phyloP scores from a whole-genome alignment of 768 basidiomycete species.

The Rubroboletus pulcherrimus region DNA sequence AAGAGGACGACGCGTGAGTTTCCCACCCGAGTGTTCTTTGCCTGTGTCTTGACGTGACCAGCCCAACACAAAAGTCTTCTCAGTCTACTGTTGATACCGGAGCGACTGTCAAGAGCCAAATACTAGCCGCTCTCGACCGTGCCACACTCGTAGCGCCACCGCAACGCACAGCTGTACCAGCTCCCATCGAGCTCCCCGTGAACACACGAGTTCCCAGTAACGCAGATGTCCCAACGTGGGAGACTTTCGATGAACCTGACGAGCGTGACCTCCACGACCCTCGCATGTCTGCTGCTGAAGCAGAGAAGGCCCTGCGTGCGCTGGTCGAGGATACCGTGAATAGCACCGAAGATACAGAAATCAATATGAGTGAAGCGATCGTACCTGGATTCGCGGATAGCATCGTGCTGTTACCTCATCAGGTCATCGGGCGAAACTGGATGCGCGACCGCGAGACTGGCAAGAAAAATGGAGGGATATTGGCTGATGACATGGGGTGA shows the following conservation, averaged over 20 bases:
- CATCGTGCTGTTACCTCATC: conserved; percentile 78
- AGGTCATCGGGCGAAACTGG: conserved; percentile 82
- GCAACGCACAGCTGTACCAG: conserved; percentile 27
- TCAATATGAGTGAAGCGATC: conserved; percentile 62
- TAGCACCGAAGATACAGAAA: conserved; percentile 40
- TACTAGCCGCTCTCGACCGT: conserved; percentile 25
- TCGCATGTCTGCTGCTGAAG: conserved; percentile 47
- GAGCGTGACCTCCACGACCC: conserved; percentile 28
- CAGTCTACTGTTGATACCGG: background rate
- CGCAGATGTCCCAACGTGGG: conserved; percentile 19
- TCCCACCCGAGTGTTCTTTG: background rate
- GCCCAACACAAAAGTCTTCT: conserved; percentile 1
- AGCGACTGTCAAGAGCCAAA: conserved; percentile 9
- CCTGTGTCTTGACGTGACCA: conserved; percentile 6
- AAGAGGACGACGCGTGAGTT: conserved; percentile 19
- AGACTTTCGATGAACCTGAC: conserved; percentile 31
- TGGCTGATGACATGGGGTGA: conserved; percentile 90
- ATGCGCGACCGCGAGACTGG: conserved; percentile 80
- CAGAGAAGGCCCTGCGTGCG: conserved; percentile 75
- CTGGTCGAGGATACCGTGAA: conserved; percentile 66
- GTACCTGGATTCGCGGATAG: conserved; percentile 76
- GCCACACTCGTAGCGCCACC: conserved; percentile 11
- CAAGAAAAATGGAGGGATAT: conserved; percentile 80
- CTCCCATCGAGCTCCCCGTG: conserved; percentile 29
- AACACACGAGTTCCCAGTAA: conserved; percentile 18